Evolutionary conservation across 2,329 filamentous ascomycete genomes (phyloP).

Genomic region (Sporothrix dimorphospora): DNA sequence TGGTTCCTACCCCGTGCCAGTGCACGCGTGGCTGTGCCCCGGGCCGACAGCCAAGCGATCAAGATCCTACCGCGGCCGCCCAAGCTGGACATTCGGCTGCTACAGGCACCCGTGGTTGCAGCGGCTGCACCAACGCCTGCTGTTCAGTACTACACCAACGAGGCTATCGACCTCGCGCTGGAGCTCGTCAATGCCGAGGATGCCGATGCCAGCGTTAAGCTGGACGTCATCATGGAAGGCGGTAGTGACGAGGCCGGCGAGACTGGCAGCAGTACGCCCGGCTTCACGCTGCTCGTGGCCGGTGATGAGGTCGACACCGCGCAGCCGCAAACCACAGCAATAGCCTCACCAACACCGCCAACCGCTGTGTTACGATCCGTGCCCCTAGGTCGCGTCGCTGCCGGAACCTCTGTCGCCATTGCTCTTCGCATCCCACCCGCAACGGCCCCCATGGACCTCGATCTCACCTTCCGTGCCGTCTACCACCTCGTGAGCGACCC

Average conservation of each 20-base stretch:
- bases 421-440: conserved; percentile 56
- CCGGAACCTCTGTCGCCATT: conserved; percentile 48
- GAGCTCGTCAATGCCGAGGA: conserved; percentile 82
- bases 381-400: conserved; percentile 52
- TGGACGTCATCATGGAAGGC: conserved; percentile 71
- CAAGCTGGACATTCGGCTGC: conserved; percentile 76
- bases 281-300: conserved; percentile 45
- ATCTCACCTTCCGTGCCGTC: conserved; percentile 70
- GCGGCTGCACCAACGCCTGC: neutral
- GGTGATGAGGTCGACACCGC: conserved; percentile 36
- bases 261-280: conserved; percentile 42
- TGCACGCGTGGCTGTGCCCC: conserved; percentile 52
- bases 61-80: conserved; percentile 86
- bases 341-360: conserved; percentile 18
- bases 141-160: conserved; percentile 80
- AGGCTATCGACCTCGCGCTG: conserved; percentile 69
- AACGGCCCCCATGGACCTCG: conserved; percentile 59
- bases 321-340: conserved; percentile 10
- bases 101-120: neutral
- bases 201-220: conserved; percentile 70
- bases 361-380: conserved; percentile 46
- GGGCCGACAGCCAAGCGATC: conserved; percentile 59
- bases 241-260: conserved; percentile 32
- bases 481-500: conserved; percentile 81
- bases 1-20: conserved; percentile 53